A percentile compares a stretch with the other conserved stretches of the same genome.
phyloP scores from a whole-genome alignment of 768 basidiomycete genomes.

The Cytidiella melzeri region DNA sequence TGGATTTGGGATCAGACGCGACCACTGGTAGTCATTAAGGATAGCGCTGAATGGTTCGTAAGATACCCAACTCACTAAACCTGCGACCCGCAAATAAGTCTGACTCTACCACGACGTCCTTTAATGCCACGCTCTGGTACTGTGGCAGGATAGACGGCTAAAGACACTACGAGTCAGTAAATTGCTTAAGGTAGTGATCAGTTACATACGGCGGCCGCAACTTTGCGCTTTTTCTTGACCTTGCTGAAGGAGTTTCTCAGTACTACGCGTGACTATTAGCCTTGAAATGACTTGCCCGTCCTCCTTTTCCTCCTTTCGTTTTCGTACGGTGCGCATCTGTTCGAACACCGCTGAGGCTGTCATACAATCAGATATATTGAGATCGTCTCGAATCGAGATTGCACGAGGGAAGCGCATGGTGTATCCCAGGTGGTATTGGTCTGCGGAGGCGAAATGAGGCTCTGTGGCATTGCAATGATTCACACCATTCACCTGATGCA shows the following conservation, averaged over 20 bases:
- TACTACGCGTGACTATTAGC: neutral
- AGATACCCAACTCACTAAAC: conserved; percentile 55
- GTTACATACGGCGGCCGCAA: conserved; percentile 16
- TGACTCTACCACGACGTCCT: conserved; percentile 52
- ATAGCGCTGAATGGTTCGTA: neutral
- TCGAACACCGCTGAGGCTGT: conserved; percentile 59
- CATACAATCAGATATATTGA: conserved; percentile 67
- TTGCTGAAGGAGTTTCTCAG: conserved; percentile 19
- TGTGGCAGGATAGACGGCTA: conserved; percentile 59
- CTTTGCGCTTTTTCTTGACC: conserved; percentile 56
- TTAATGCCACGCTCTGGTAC: conserved; percentile 59
- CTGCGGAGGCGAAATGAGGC: conserved; percentile 30
- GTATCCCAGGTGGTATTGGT: conserved; percentile 77
- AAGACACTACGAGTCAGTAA: neutral
- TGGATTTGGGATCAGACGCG: conserved; percentile 67
- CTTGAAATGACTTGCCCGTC: conserved; percentile 33
- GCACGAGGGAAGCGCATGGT: conserved; percentile 96
- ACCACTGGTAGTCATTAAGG: conserved; percentile 45
- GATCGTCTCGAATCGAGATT: conserved; percentile 71
- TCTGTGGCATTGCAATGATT: neutral
- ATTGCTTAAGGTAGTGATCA: too few species aligned
- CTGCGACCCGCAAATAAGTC: conserved; percentile 68
- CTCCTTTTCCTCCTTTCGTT: conserved; percentile 68
- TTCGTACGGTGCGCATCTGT: conserved; percentile 54
- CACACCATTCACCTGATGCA: conserved; percentile 45